Base-by-base conservation (phyloP, 2,329 filamentous ascomycete species). In the Colletotrichum zoysiae region DNA sequence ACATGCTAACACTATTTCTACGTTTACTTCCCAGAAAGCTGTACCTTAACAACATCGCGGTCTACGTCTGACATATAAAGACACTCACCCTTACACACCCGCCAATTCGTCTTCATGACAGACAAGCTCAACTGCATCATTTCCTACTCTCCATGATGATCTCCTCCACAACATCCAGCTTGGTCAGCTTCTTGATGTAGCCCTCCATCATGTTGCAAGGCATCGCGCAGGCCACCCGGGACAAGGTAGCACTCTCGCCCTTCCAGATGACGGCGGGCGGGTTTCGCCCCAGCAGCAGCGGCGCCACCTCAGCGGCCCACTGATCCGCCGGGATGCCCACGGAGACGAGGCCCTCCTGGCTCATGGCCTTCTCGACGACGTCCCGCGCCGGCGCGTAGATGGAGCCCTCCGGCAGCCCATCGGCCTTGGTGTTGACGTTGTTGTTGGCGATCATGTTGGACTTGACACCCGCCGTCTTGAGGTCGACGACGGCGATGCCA, bases 221-320 rank as follows among this genome's bases (percentile, higher is more conserved):
- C 51, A 77, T 59, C 51, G 73, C 50, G 20, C 35, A 57, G 18
- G 69, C 73, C 30, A 76, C 6, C 18, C 76, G 59, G 20, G 73
- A 69, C 51, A 75, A 2, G 16, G 48, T 16, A 3, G 76, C 76
- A 8, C 71, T 70, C 48, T 77, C 73, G 8, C 77, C 77, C 51
- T 61, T 74, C 76, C 77, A 77, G 35, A 78, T 74, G 9, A 76
- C 65, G 1, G 58, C 44, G 55, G 77, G 75, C 26, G 75, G 76
- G 18, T 61, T 74, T 53, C 55, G 67, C 14, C 64, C 58, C 59
- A 76, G 18, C 65, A 78, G 50, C 18, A 73, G 33, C 8, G 44
- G 38, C n/a, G 66, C 63, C 40, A 78, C 76, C 11, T 75, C 75
- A 2, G 14, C 48, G 0, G 77, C 77, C 77, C 77, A 78, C 65